Base-by-base conservation (phyloP, 441 rosid genomes). In the Jatropha multifida region DNA sequence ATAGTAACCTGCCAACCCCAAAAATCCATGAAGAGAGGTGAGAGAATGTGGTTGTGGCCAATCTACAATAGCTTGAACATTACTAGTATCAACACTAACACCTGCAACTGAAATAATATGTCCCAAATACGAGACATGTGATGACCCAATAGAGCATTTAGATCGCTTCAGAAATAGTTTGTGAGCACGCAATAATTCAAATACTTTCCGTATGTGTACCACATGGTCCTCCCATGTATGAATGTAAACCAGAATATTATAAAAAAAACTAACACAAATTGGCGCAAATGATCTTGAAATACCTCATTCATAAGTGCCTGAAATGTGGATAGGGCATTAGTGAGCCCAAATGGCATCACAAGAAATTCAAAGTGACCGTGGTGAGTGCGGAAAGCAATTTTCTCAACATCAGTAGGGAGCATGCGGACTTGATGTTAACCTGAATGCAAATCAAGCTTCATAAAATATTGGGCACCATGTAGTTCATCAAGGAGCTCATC, bases 301-400 rank as follows among this genome's bases (percentile, higher is more conserved):
- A 67, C 56, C 40, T 67, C 56, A 14, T 67, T 46, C 56, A 27
- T 68, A 2, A 49, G 13, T 8, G 71, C 5, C 5, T 68, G 23
- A 14, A 68, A 68, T 2, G 59, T 68, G 9, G 71, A 49, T 11
- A 42, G 59, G 5, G 42, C 23, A 27, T 68, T 49, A 2, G 23
- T 26, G 4, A 49, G n/a, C 1, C 23, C 42, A 7, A 68, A 68
- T 0, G 59, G 71, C 44, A 68, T 49, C 4, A 68, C 71, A 3
- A 68, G 2, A 20, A 67, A 67, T 5, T 67, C 71, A 46, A 67
- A 67, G 9, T 67, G 71, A 2, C 71, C 56, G 15, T 27, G 42
- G 12, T 49, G 26, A 18, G 71, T 68, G 13, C 6, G 20, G 11
- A 67, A 23, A 11, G 41, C 56, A 0, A 40, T 67, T 56, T 67